These are phyloP conservation scores for Camellia oleifera DNA, from an alignment of 179 eudicot species.

Conservation along the genomic window DNA sequence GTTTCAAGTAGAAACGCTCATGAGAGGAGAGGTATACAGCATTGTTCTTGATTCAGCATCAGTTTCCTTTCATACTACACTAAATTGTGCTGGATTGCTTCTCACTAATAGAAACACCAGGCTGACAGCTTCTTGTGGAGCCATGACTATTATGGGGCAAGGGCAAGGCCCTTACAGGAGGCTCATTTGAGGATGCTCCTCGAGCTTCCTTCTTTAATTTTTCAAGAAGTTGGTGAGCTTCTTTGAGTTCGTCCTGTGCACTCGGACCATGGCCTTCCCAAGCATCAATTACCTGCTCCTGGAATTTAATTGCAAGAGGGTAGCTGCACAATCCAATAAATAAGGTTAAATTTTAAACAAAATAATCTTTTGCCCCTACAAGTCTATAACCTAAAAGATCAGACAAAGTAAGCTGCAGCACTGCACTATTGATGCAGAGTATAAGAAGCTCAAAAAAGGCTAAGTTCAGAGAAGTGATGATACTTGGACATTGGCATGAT, in stretches of 20 bases:
- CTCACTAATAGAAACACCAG: constrained; percentile 21
- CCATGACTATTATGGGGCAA: constrained; percentile 36
- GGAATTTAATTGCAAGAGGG: constrained; percentile 73
- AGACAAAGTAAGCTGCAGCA: neutral
- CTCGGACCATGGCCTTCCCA: constrained; percentile 75
- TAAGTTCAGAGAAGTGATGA: too few relatives aligned
- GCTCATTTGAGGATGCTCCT: constrained; percentile 26
- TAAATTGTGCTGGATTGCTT: constrained; percentile 1
- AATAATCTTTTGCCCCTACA: neutral
- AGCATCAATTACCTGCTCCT: constrained; percentile 69
- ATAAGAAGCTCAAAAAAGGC: too few relatives aligned
- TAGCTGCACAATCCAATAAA: constrained; percentile 55
- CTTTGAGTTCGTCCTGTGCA: constrained; percentile 60
- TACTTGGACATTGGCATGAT: too few relatives aligned
- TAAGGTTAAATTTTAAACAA: neutral
- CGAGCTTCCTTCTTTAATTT: constrained; percentile 55
- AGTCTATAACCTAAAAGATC: neutral
- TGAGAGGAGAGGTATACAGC: neutral
- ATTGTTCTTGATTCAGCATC: constrained; percentile 3
- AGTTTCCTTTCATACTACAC: neutral
- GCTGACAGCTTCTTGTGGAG: constrained; percentile 32
- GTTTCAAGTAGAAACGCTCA: constrained; percentile 1
- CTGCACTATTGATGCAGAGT: neutral
- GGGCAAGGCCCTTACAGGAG: constrained; percentile 49
- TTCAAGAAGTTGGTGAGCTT: constrained; percentile 62